Conservation (phyloP, 345 rosid species). For the Euphorbia peplus region DNA sequence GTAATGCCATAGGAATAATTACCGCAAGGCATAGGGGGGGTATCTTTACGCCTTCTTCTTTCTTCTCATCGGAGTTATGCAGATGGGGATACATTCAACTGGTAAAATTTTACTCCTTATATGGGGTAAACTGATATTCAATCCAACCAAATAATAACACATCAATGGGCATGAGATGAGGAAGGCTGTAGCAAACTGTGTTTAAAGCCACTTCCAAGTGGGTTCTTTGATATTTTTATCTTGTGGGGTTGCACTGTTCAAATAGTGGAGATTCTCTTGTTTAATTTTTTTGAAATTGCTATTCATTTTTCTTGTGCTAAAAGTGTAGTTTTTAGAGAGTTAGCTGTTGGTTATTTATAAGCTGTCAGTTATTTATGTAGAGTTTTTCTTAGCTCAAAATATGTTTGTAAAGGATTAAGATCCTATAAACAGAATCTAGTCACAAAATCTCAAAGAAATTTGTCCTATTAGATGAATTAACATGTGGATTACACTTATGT, state of each 20-base stretch:
- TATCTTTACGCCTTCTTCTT: no score
- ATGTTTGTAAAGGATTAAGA: neutral
- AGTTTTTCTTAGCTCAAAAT: neutral
- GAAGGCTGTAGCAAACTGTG: neutral
- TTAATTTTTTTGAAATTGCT: neutral
- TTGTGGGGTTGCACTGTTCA: neutral
- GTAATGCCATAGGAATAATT: no score
- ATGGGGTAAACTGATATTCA: neutral
- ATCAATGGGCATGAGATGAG: neutral
- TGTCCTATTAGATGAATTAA: neutral
- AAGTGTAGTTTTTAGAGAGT: neutral
- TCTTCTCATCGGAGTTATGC: no score
- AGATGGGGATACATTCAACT: no score
- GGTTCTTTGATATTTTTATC: neutral
- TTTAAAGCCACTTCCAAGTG: neutral
- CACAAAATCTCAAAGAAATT: neutral
- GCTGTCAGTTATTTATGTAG: neutral
- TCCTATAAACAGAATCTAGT: neutral
- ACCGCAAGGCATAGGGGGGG: no score
- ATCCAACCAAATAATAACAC: neutral
- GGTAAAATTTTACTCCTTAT: no score
- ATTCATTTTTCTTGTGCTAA: neutral
- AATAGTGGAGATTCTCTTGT: neutral
- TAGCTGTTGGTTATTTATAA: neutral
- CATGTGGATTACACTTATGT: neutral